Evolutionary conservation across 2,329 filamentous ascomycete genomes (phyloP).

Genomic region (Neopestalotiopsis sp.): DNA sequence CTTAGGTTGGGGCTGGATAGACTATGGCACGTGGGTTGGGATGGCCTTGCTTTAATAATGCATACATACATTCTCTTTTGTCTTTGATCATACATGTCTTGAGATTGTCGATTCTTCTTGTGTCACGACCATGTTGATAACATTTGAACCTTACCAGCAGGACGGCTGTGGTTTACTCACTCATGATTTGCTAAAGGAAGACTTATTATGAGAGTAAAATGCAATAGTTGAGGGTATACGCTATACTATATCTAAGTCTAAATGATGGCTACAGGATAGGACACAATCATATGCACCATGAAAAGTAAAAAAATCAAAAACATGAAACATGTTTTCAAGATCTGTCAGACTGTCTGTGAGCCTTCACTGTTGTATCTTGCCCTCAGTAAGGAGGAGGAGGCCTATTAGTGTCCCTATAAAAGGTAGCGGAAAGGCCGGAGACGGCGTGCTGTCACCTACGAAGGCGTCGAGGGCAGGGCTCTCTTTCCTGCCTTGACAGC

Average conservation of each 20-base stretch:
- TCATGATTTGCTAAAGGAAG: no score
- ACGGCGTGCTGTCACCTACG: not conserved
- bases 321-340: no score
- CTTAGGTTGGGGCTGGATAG: conserved; percentile 32
- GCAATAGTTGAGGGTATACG: not conserved
- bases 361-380: not conserved
- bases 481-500: conserved; percentile 59
- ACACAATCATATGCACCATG: no score
- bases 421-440: not conserved
- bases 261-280: no score
- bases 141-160: no score
- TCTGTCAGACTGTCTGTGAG: no score
- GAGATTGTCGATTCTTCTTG: not conserved
- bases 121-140: no score
- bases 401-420: not conserved
- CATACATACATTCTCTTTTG: conserved; percentile 25
- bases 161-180: no score
- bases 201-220: no score
- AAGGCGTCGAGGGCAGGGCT: conserved; percentile 22
- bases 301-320: no score
- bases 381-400: not conserved
- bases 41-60: conserved; percentile 26
- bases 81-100: not conserved
- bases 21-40: conserved; percentile 24
- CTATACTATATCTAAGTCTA: not conserved